phyloP scores from a whole-genome alignment of 306 rosid species.

The Trichosanthes truncata region DNA sequence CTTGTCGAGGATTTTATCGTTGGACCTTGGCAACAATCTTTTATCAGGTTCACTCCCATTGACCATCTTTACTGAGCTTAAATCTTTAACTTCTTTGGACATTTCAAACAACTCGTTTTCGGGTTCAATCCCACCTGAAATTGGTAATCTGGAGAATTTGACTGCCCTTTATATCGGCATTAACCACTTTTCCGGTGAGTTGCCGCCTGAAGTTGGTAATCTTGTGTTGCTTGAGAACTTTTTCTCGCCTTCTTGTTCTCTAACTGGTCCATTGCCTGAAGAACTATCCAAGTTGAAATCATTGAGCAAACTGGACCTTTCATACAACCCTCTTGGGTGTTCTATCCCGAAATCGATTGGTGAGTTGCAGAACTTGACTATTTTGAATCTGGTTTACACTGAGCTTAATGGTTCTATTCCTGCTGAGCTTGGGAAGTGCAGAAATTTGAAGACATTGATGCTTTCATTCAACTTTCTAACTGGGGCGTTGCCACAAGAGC shows the following conservation, averaged over 20 bases:
- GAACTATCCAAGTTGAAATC: conserved; percentile 52
- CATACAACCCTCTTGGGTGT: conserved; percentile 76
- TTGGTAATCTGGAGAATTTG: conserved; percentile 48
- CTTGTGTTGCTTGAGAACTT: conserved; percentile 52
- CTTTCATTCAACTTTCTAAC: conserved; percentile 74
- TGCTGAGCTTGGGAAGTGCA: conserved; percentile 68
- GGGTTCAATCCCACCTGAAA: conserved; percentile 58
- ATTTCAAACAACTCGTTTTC: conserved; percentile 76
- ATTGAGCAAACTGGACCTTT: conserved; percentile 63
- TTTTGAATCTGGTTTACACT: conserved; percentile 46
- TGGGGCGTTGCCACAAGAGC: conserved; percentile 78
- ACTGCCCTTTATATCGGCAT: conserved; percentile 58
- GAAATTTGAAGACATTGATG: conserved; percentile 49
- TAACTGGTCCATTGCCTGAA: conserved; percentile 83
- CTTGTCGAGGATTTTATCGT: conserved; percentile 41
- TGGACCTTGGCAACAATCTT: conserved; percentile 65
- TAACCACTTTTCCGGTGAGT: conserved; percentile 52
- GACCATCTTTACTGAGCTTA: conserved; percentile 40
- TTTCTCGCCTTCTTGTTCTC: conserved; percentile 45
- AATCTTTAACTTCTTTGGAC: conserved; percentile 57
- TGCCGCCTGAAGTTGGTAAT: conserved; percentile 66
- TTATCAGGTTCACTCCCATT: conserved; percentile 68
- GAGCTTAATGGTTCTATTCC: conserved; percentile 80
- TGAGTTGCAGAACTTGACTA: conserved; percentile 43
- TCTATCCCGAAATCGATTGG: conserved; percentile 75